Percentiles rank a stretch among this genome's conserved stretches.
These are phyloP conservation scores for Diplocarpon mali DNA, from an alignment of 2,329 filamentous ascomycete genomes.

Conservation along the genomic window DNA sequence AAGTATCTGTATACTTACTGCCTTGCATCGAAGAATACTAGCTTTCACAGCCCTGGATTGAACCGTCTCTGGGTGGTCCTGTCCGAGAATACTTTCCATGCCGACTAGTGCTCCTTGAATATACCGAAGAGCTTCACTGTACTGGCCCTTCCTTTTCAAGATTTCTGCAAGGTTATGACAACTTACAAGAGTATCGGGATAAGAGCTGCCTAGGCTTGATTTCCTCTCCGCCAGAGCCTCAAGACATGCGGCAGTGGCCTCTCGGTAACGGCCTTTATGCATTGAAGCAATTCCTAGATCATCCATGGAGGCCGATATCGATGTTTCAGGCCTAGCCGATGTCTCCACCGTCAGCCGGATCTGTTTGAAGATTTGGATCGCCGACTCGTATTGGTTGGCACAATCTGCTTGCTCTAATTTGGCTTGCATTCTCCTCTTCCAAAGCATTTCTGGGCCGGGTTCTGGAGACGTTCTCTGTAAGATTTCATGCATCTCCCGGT, in stretches of 20 bases:
- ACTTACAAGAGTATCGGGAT: constrained; percentile 18
- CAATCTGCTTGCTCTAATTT: constrained; percentile 18
- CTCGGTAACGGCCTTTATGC: constrained; percentile 15
- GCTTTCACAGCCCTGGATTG: constrained; percentile 18
- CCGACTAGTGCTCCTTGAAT: constrained; percentile 16
- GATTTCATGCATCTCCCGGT: constrained; percentile 15
- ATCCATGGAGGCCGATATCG: constrained; percentile 10
- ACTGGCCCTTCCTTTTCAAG: constrained; percentile 14
- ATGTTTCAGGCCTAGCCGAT: constrained; percentile 4
- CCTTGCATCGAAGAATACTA: constrained; percentile 13
- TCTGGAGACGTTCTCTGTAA: constrained; percentile 13
- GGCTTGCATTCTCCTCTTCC: constrained; percentile 20
- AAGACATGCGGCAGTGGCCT: constrained; percentile 14
- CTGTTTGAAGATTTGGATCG: constrained; percentile 12
- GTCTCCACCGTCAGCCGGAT: constrained; percentile 8
- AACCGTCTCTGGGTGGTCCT: constrained; percentile 19
- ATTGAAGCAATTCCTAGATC: constrained; percentile 14
- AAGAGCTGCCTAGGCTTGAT: constrained; percentile 12
- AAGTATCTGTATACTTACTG: constrained; percentile 5
- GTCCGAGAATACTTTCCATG: constrained; percentile 14
- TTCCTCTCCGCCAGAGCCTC: constrained; percentile 16
- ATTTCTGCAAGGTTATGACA: constrained; percentile 17
- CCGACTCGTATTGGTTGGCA: constrained; percentile 14
- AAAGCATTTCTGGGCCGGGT: constrained; percentile 9
- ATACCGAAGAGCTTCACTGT: constrained; percentile 16